Evolutionary conservation across 1,284 basidiomycete genomes (phyloP), one percentile per base, ranked within the genome.

Genomic region (Sphagnurus paluster): DNA sequence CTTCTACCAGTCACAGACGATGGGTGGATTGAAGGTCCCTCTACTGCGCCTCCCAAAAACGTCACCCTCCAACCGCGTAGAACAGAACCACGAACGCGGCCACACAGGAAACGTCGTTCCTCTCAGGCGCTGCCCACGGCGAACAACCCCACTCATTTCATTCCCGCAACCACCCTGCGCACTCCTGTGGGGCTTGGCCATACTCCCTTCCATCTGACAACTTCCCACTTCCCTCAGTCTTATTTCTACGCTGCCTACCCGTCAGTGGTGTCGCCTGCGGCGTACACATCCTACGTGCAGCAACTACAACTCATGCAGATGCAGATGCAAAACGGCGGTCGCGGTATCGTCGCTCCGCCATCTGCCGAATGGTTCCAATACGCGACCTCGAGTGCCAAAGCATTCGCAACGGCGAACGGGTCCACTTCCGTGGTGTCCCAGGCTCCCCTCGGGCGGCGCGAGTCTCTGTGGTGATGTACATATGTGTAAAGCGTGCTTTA

Each of bases 21-120:
- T 28, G 63, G 63, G 5, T 66, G 64, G 64, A 58, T 65, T 14
- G 62, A 63, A 34, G 57, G 57, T 3, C 43, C 55, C n/a, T 42
- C 52, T 5, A 16, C 36, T 28, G 20, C 34, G 38, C 28, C 14
- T n/a, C 21, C 46, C 16, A 16, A 26, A 14, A 42, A 46, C 36
- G 35, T 39, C 8, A 30, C 37, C 3, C 34, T 36, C 21, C 52
- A 39, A 20, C 45, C 39, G 26, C 42, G 42, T 19, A 42, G 36
- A 14, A 20, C 44, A 7, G 50, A 56, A 14, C 48, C 54, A 3
- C 59, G 58, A 30, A 17, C 52, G 3, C 50, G 55, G 25, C 49
- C 55, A 34, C 48, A 53, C 47, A 48, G 53, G 43, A 48, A 47
- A 39, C 56, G 58, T 23, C 55, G 59, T 16, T 45, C 50, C 2